Conservation (phyloP, 2,329 filamentous ascomycete genomes). For the Trichocomaceae sp. region DNA sequence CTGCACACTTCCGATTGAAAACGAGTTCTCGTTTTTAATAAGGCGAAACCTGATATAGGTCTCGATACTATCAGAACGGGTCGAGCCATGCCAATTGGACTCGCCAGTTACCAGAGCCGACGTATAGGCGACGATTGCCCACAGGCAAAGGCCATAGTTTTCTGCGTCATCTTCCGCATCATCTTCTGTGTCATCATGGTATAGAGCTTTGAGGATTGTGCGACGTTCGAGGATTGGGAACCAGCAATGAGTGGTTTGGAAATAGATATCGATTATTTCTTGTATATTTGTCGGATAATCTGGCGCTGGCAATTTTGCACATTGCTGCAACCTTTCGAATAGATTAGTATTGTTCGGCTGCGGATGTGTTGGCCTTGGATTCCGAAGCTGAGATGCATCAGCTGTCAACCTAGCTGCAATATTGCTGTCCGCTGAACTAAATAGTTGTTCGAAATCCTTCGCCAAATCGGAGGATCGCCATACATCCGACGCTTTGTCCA, state of each 20-base stretch:
- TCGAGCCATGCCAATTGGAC: background rate
- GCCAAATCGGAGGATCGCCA: constrained; percentile 12
- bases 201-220: constrained; percentile 47
- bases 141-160: constrained; percentile 33
- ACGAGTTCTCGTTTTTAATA: constrained; percentile 35
- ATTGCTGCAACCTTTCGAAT: constrained; percentile 20
- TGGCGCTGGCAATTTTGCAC: constrained; percentile 35
- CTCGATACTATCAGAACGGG: constrained; percentile 43
- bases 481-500: constrained; percentile 10
- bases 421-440: constrained; percentile 3
- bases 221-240: constrained; percentile 66
- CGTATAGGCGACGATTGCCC: constrained; percentile 54
- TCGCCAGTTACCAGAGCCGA: constrained; percentile 23
- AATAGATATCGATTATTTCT: constrained; percentile 63
- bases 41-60: constrained; percentile 49
- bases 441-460: constrained; percentile 9
- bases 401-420: constrained; percentile 1
- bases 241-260: constrained; percentile 70
- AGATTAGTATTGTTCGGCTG: background rate
- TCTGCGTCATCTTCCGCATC: background rate
- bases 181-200: constrained; percentile 46
- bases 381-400: background rate
- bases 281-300: constrained; percentile 46
- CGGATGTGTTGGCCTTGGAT: background rate
- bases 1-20: constrained; percentile 49